Percentiles rank a stretch among this genome's conserved stretches.
Evolutionary conservation across 352 stramenopile genomes (phyloP).

Genomic region (Pythium aphanidermatum): DNA sequence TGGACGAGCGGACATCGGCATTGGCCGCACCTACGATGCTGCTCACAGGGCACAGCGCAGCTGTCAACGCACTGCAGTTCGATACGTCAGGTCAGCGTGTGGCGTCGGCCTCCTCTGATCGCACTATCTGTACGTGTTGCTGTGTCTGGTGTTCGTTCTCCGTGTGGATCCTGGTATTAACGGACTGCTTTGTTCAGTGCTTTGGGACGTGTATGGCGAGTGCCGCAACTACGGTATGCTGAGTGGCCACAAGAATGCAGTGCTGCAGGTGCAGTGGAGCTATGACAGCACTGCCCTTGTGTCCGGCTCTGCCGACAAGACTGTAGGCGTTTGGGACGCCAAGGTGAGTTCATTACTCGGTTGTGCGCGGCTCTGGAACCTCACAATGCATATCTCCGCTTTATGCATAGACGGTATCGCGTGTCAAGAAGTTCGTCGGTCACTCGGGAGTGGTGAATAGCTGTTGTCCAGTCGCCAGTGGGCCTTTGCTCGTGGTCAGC

Average conservation of each 20-base stretch:
- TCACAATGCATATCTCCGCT: conserved; percentile 25
- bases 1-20: conserved; percentile 56
- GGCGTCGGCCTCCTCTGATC: conserved; percentile 69
- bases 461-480: conserved; percentile 81
- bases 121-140: conserved; percentile 52
- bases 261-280: conserved; percentile 91
- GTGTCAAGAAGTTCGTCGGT: conserved; percentile 81
- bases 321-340: conserved; percentile 80
- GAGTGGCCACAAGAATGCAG: conserved; percentile 93
- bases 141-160: conserved; percentile 4
- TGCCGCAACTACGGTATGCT: conserved; percentile 94
- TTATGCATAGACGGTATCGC: conserved; percentile 60
- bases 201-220: conserved; percentile 89
- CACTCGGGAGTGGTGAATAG: conserved; percentile 90
- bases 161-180: neutral
- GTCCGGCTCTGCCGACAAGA: conserved; percentile 92
- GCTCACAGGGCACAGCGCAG: conserved; percentile 65
- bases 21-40: conserved; percentile 73
- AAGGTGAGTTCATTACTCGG: conserved; percentile 20
- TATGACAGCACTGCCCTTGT: conserved; percentile 85
- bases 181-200: conserved; percentile 25
- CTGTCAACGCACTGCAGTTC: conserved; percentile 79
- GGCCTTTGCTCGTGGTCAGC: conserved; percentile 77
- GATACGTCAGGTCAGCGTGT: conserved; percentile 62
- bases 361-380: neutral